phyloP scores from a whole-genome alignment of 192 early-diverging fungal genomes.

The Funneliformis mosseae region DNA sequence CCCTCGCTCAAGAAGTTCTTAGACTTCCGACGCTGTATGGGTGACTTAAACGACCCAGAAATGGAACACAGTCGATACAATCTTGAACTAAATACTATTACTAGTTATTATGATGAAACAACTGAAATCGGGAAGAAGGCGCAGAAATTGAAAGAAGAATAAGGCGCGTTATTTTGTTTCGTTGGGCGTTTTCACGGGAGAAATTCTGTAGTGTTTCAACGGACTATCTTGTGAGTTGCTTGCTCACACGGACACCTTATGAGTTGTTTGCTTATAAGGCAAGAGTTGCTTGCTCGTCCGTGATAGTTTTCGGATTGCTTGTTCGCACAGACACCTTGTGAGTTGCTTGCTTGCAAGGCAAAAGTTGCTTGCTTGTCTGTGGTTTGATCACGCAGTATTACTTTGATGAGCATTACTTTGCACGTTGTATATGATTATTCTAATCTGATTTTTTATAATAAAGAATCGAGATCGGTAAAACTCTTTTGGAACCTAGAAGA shows the following conservation, averaged over 20 bases:
- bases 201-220: constrained; percentile 25
- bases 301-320: constrained; percentile 1
- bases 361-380: background rate
- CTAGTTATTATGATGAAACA: background rate
- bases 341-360: background rate
- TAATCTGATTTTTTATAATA: background rate
- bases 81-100: constrained; percentile 3
- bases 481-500: constrained; percentile 17
- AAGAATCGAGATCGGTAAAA: constrained; percentile 3
- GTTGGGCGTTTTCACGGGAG: constrained; percentile 9
- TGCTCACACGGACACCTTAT: background rate
- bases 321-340: background rate
- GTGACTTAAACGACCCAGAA: background rate
- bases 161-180: background rate
- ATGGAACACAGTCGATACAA: background rate
- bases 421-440: background rate
- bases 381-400: background rate
- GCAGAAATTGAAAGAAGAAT: background rate
- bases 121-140: background rate
- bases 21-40: background rate
- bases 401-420: background rate
- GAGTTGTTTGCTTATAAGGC: background rate
- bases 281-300: background rate
- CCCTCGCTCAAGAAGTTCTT: constrained; percentile 23
- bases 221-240: constrained; percentile 9